These are phyloP conservation scores for Exsudoporus floridanus DNA, from an alignment of 1,284 basidiomycete genomes.

Conservation along the genomic window DNA sequence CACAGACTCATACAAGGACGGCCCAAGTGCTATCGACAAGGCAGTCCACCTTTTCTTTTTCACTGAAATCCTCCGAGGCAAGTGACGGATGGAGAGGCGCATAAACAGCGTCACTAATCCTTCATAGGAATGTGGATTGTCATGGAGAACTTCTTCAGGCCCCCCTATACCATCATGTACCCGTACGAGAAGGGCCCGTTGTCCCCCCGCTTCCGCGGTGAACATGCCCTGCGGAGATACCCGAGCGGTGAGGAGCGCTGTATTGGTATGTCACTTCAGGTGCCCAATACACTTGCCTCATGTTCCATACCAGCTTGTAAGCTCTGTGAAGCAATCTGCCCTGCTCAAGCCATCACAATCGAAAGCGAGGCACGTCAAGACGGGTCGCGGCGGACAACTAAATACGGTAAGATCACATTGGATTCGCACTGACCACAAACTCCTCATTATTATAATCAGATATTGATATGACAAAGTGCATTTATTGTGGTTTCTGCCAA, in stretches of 20 bases:
- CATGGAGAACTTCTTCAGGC: slow-evolving; percentile 96
- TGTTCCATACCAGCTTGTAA: slow-evolving; percentile 76
- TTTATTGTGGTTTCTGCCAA: slow-evolving; percentile 98
- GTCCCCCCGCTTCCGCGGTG: slow-evolving; percentile 97
- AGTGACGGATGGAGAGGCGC: slow-evolving; percentile 23
- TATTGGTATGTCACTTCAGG: slow-evolving; percentile 67
- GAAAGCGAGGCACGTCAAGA: slow-evolving; percentile 96
- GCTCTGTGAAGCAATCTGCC: slow-evolving; percentile 98
- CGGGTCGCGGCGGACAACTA: slow-evolving; percentile 94
- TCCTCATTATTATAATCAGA: slow-evolving; percentile 47
- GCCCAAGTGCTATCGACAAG: slow-evolving; percentile 92
- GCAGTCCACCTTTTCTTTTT: slow-evolving; percentile 98
- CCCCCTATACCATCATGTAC: slow-evolving; percentile 98
- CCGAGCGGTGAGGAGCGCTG: slow-evolving; percentile 98
- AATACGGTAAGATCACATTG: slow-evolving; percentile 67
- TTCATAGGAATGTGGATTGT: slow-evolving; percentile 95
- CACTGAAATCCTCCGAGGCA: slow-evolving; percentile 95
- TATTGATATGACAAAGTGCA: slow-evolving; percentile 96
- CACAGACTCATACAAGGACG: slow-evolving; percentile 68
- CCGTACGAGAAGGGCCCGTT: slow-evolving; percentile 98
- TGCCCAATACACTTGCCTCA: slow-evolving; percentile 10
- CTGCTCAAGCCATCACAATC: slow-evolving; percentile 99
- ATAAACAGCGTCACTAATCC: slow-evolving; percentile 1
- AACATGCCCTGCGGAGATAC: slow-evolving; percentile 97
- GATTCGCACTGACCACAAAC: slow-evolving; percentile 15